phyloP scores from a whole-genome alignment of 1,284 basidiomycete genomes.

The Uromyces viciae-fabae region DNA sequence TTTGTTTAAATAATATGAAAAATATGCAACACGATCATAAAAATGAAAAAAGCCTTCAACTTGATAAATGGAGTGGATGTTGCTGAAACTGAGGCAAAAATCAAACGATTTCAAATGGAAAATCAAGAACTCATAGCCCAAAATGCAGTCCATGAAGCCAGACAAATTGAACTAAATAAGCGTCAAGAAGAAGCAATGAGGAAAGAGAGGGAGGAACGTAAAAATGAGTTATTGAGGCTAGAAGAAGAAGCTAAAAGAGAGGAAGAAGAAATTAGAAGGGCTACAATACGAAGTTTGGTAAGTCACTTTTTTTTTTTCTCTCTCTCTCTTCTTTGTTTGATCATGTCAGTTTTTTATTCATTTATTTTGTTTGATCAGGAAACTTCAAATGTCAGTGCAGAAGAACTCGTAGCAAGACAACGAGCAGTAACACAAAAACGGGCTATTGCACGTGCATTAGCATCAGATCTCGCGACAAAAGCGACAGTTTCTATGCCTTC shows the following conservation, averaged over 20 bases:
- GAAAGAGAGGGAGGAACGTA: constrained; percentile 33
- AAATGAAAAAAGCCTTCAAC: constrained; percentile 83
- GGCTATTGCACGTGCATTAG: constrained; percentile 21
- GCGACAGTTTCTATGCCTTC: constrained; percentile 29
- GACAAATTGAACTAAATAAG: constrained; percentile 66
- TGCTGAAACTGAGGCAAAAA: constrained; percentile 75
- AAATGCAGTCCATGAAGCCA: constrained; percentile 72
- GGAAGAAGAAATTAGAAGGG: constrained; percentile 36
- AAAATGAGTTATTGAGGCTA: constrained; percentile 30
- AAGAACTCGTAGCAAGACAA: constrained; percentile 34
- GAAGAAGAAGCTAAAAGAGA: constrained; percentile 40
- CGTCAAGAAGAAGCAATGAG: constrained; percentile 66
- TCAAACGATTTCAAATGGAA: constrained; percentile 71
- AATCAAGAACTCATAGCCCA: constrained; percentile 75
- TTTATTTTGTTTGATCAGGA: constrained; percentile 12
- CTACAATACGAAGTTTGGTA: constrained; percentile 40
- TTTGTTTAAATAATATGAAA: too few relatives aligned
- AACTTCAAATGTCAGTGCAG: constrained; percentile 30
- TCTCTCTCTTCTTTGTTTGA: not conserved
- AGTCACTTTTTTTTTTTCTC: not conserved
- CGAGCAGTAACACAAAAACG: constrained; percentile 29
- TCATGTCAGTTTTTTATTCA: not conserved
- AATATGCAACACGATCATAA: too few relatives aligned
- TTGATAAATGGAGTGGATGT: constrained; percentile 87
- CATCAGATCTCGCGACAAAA: constrained; percentile 34